These are phyloP conservation scores for Paramecium sonneborni DNA, from an alignment of 73 alveolate genomes.

Conservation along the genomic window DNA sequence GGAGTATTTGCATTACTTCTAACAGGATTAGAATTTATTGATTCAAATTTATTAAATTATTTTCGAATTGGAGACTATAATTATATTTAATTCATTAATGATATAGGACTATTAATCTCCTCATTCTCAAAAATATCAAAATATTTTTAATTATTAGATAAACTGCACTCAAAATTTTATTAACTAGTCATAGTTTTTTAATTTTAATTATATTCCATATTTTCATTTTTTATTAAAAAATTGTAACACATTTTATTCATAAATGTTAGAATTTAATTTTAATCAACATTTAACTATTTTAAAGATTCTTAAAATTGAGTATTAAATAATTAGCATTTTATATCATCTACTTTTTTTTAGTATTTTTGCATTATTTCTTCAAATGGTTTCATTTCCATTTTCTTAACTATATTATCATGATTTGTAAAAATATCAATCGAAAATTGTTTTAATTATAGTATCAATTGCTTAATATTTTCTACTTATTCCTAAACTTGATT, in stretches of 20 bases:
- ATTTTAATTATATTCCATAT: background rate
- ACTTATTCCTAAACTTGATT: background rate
- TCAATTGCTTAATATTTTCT: background rate
- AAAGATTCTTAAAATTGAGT: background rate
- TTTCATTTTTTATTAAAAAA: background rate
- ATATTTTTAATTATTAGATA: background rate
- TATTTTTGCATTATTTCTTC: constrained; percentile 39
- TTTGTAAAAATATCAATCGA: background rate
- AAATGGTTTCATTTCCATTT: constrained; percentile 57
- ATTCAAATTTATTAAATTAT: background rate
- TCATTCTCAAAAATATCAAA: background rate
- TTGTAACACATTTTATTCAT: constrained; percentile 53
- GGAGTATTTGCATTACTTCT: constrained; percentile 22
- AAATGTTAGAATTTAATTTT: constrained; percentile 9
- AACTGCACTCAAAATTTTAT: background rate
- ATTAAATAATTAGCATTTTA: background rate
- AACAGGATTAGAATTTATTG: constrained; percentile 12
- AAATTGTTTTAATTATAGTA: constrained; percentile 11
- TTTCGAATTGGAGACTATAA: background rate
- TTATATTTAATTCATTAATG: background rate
- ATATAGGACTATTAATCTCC: background rate
- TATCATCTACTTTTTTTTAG: constrained; percentile 15
- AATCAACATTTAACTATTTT: background rate
- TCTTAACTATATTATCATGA: constrained; percentile 55
- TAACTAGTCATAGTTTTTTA: background rate